Base-by-base conservation (phyloP, 257 asterid species). In the Solanum etuberosum region DNA sequence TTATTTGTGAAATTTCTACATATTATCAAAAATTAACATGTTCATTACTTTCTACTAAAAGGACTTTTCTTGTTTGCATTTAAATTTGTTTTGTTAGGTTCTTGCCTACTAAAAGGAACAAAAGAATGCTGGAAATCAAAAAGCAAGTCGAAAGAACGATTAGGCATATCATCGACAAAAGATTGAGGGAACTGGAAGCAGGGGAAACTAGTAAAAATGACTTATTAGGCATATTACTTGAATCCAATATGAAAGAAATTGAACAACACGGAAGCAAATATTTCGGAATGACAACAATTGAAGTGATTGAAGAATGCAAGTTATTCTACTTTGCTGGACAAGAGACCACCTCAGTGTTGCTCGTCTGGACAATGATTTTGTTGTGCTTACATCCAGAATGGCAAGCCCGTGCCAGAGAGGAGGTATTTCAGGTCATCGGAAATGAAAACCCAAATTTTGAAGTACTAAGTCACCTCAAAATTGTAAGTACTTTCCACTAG, bases 351-450 rank as follows among this genome's bases (percentile, higher is more conserved):
- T 91, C 96, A 0, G 61, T 77, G 12, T 83, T 93, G 86, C 93
- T 94, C 23, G 90, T 91, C 0, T 94, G 98, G 98, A 88, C 96
- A 4, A 21, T 93, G 91, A 77, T 94, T 89, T 80, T 91, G 15
- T 63, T 94, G 15, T 87, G 98, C 37, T 54, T 59, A 43, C 85
- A 92, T 88, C 91, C 88, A 14, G 88, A 92, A 3, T 93, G 93
- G 94, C 96, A 92, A 80, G 76, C 12, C 0, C 65, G 87, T 4
- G 92, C 91, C 12, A 68, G 93, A 42, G 88, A 88, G 35, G 94
- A 92, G 86, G 88, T 92, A 4, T 81, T 89, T 78, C 86, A 78
- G 67, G 77, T 89, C 15, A 86, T 92, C 29, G 92, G 91, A 38
- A 82, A 7, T 4, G 65, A 92, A 4, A 86, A 88, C 46, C 90